Base-by-base conservation (phyloP, 441 rosid genomes). In the Manihot esculenta region DNA sequence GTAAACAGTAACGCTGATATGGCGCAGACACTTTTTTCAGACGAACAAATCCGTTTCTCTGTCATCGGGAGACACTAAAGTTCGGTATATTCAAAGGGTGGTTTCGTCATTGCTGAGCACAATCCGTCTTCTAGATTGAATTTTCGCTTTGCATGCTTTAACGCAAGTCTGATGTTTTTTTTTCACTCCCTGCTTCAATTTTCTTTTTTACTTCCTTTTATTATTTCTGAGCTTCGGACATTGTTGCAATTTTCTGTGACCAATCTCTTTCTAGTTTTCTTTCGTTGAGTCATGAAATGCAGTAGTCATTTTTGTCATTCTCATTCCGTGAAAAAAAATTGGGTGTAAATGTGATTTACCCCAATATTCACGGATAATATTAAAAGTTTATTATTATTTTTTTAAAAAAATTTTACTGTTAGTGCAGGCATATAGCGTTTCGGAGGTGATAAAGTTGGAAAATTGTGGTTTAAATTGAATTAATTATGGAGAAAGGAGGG, bases 291-390 rank as follows among this genome's bases (percentile, higher is more conserved):
- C 71, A 33, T 17, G 44, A 47, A 47, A 27, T 47, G 5, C 11
- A 10, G 11, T 68, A 77, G 85, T 7, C 50, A 73, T 54, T 72
- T 47, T 54, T 30, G 83, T 79, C 74, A 74, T 79, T 80, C 20
- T 6, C 2, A 35, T 38, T 30, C 33, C 33, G 4, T 30, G 33
- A 30, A 30, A 30, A 30, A 30, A n/a, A n/a, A n/a, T 30, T 30
- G 33, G 33, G 33, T 30, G 7, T 9, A 21, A 15, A 23, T 33
- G n/a, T 35, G 23, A 23, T 38, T 60, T 38, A 18, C 54, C 66
- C 60, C 76, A 62, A 66, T 45, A 73, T 73, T 41, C 67, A 14
- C 60, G 59, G 4, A 38, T 23, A 47, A 14, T 30, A 17, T 26
- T 21, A 49, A 64, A 27, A 26, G 26, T 64, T 48, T 18, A 48